Evolutionary conservation across 2,329 filamentous ascomycete species (phyloP), one percentile per base, ranked within the genome.

Genomic region (Ophiostoma angusticollis): DNA sequence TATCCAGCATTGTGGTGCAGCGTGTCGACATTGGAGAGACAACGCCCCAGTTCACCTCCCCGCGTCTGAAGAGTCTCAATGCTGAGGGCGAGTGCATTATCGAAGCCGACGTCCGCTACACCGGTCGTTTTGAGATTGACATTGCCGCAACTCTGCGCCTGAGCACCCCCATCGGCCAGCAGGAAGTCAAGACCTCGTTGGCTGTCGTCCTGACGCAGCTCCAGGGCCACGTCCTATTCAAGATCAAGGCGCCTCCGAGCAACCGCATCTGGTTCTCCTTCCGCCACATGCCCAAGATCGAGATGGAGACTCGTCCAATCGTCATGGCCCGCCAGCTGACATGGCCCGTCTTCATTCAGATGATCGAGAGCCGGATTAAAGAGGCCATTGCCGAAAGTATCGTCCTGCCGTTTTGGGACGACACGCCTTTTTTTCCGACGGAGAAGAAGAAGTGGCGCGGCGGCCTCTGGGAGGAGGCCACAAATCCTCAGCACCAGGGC

Each of bases 211-310:
- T 95, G 41, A 87, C 84, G 55, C 83, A 79, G 50, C 64, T 96
- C 2, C 84, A 93, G 51, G 91, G 91, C 0, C 89, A 93, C 51
- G 61, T 84, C 32, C 62, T 94, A 22, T 68, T 95, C 52, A 82
- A 85, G 52, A 78, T 96, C 58, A 98, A 98, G 58, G 84, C 91
- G 6, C 85, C 89, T 13, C 91, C 91, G 1, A 95, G 86, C 58
- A 98, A 98, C 56, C 76, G 91, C 29, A 58, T 94, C n/a, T 98
- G 91, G 91, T 75, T 96, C 49, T 80, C 86, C 1, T 98, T 98
- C 54, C 84, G 93, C 55, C 77, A 77, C n/a, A 84, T 86, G 69
- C 91, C 91, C 14, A 87, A 89, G 54, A 81, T 98, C 64, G 86
- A 93, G 45, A 78, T 95, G 68, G 76, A 76, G n/a, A 84, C 96